A percentile compares a stretch with the other conserved stretches of the same genome.
phyloP scores from a whole-genome alignment of 352 stramenopile genomes.

The Hyaloperonospora arabidopsidis region DNA sequence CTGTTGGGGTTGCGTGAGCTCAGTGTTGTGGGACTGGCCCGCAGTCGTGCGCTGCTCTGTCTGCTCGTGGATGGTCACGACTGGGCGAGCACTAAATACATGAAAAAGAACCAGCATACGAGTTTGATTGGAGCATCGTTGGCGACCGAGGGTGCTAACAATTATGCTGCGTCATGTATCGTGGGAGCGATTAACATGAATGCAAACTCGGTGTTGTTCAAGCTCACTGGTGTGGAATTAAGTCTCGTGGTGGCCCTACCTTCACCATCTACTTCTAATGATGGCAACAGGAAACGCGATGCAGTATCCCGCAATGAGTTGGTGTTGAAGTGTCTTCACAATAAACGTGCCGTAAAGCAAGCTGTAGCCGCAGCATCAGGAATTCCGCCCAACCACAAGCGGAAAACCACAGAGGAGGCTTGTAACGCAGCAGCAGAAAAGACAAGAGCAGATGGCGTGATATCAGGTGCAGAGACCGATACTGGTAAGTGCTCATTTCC shows the following conservation, averaged over 20 bases:
- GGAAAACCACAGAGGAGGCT: slow-evolving; percentile 40
- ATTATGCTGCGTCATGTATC: slow-evolving; percentile 69
- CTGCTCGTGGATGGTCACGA: slow-evolving; percentile 74
- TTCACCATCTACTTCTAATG: slow-evolving; percentile 5
- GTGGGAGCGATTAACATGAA: slow-evolving; percentile 67
- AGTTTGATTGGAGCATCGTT: slow-evolving; percentile 53
- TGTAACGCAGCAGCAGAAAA: slow-evolving; percentile 12
- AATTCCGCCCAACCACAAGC: slow-evolving; percentile 36
- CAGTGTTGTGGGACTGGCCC: slow-evolving; percentile 49
- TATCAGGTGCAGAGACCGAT: slow-evolving; percentile 27
- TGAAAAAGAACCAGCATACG: slow-evolving; percentile 55
- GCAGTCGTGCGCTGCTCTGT: slow-evolving; percentile 57
- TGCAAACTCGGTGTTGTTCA: slow-evolving; percentile 52
- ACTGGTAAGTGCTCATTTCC: slow-evolving; percentile 19
- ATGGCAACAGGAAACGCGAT: slow-evolving; percentile 30
- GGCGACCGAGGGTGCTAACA: slow-evolving; percentile 55
- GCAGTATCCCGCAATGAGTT: slow-evolving; percentile 48
- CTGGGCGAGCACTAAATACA: slow-evolving; percentile 78
- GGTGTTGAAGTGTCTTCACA: slow-evolving; percentile 46
- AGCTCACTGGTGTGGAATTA: slow-evolving; percentile 72
- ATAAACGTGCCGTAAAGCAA: slow-evolving; percentile 17
- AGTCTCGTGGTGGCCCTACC: slow-evolving; percentile 37
- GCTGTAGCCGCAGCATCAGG: slow-evolving; percentile 11
- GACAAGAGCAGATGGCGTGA: slow-evolving; percentile 10
- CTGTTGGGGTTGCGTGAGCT: slow-evolving; percentile 65